Conservation (phyloP, 495 filamentous ascomycete species). For the Penicillium pulvis region DNA sequence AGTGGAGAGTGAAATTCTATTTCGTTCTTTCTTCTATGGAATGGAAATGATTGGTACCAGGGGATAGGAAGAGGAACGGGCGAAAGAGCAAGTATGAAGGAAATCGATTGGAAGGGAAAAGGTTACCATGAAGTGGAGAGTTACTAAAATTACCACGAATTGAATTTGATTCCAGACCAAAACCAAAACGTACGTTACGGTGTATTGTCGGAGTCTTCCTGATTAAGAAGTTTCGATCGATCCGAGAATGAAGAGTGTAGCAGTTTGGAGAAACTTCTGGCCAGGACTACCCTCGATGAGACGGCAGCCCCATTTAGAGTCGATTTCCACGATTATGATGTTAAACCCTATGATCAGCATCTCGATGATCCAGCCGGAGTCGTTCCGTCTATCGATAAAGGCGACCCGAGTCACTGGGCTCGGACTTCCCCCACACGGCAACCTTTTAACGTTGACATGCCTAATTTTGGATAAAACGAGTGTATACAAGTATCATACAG, state of each 20-base stretch:
- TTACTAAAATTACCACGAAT: not conserved
- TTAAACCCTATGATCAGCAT: not conserved
- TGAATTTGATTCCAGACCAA: not conserved
- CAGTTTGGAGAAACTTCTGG: not conserved
- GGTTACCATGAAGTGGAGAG: not conserved
- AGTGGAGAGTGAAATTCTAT: conserved; percentile 2
- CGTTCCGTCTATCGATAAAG: conserved; percentile 19
- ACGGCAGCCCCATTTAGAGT: not conserved
- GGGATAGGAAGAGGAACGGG: not conserved
- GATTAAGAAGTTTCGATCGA: no score
- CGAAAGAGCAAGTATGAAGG: conserved; percentile 3
- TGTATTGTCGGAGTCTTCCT: conserved; percentile 12
- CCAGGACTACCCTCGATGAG: not conserved
- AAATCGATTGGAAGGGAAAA: conserved; percentile 18
- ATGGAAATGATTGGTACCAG: conserved; percentile 26
- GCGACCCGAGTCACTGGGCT: conserved; percentile 15
- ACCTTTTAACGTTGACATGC: conserved; percentile 3
- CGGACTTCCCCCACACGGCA: conserved; percentile 13
- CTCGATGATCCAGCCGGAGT: conserved; percentile 20
- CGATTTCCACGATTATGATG: not conserved
- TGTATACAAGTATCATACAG: no score
- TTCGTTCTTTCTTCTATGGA: conserved; percentile 11
- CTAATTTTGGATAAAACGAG: not conserved
- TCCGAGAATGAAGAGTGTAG: not conserved
- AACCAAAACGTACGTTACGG: conserved; percentile 16